Conservation (phyloP, 768 basidiomycete species). For the Galerina marginata region DNA sequence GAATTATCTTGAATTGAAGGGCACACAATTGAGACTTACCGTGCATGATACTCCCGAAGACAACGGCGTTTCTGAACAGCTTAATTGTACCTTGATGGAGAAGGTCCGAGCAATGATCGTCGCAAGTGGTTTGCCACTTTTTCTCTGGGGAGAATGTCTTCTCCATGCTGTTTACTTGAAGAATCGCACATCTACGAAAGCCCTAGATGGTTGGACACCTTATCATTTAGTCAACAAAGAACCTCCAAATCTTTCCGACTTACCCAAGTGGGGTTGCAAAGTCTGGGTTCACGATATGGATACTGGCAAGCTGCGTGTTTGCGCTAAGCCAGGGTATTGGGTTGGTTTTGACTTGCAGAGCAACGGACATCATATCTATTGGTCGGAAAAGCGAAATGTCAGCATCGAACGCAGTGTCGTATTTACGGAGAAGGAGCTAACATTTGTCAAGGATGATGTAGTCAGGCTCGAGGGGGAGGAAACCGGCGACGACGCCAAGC, state of each 20-base stretch:
- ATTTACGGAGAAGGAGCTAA: conserved; percentile 19
- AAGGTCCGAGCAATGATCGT: conserved; percentile 40
- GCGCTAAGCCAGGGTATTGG: conserved; percentile 33
- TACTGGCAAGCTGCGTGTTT: conserved; percentile 24
- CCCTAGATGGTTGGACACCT: conserved; percentile 31
- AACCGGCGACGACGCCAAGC: conserved; percentile 6
- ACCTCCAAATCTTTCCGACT: conserved; percentile 34
- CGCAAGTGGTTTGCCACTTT: conserved; percentile 35
- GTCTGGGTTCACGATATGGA: conserved; percentile 34
- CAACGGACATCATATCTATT: conserved; percentile 36
- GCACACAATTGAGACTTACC: conserved; percentile 43
- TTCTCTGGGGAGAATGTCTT: conserved; percentile 45
- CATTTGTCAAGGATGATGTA: too few relatives aligned
- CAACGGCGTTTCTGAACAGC: conserved; percentile 49
- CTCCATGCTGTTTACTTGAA: conserved; percentile 39
- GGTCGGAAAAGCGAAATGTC: conserved; percentile 31
- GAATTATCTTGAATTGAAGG: conserved; percentile 34
- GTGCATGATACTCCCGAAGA: conserved; percentile 47
- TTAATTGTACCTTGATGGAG: conserved; percentile 43
- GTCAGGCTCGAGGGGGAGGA: conserved; percentile 38
- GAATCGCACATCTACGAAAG: conserved; percentile 34
- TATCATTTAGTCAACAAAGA: conserved; percentile 30
- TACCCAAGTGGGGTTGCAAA: conserved; percentile 37
- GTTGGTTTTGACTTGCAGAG: conserved; percentile 36
- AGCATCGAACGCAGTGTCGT: conserved; percentile 34